Percentiles rank a stretch among this genome's conserved stretches.
phyloP scores from a whole-genome alignment of 495 filamentous ascomycete genomes.

The Annulohypoxylon moriforme region DNA sequence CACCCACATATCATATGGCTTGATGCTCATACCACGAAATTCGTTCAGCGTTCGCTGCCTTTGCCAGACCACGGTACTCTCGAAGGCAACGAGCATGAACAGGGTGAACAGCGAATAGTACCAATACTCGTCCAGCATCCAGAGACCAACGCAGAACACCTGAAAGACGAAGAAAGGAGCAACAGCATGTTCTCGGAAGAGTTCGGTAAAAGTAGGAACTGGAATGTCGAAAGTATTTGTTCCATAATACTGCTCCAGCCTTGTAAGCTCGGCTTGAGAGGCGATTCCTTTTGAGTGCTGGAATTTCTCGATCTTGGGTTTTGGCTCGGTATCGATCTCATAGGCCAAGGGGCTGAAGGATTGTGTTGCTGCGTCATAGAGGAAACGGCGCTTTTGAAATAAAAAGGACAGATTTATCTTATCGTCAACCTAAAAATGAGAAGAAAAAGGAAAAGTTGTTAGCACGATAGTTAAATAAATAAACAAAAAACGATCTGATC shows the following conservation, averaged over 20 bases:
- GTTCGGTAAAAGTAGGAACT: constrained; percentile 91
- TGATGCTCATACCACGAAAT: constrained; percentile 99
- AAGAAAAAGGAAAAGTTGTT: constrained; percentile 2
- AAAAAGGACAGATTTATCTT: constrained; percentile 86
- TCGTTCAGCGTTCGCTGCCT: constrained; percentile 95
- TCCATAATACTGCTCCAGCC: constrained; percentile 91
- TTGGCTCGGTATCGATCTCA: constrained; percentile 84
- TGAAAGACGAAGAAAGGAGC: constrained; percentile 99
- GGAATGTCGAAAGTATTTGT: constrained; percentile 98
- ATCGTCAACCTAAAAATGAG: constrained; percentile 65
- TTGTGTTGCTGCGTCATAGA: constrained; percentile 76
- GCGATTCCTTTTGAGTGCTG: constrained; percentile 80
- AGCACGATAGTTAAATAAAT: too few relatives aligned
- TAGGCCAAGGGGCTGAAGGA: constrained; percentile 85
- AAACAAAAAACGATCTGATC: too few relatives aligned
- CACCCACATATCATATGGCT: constrained; percentile 94
- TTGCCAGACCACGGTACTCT: constrained; percentile 99
- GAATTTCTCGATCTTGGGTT: constrained; percentile 78
- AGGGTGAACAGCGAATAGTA: constrained; percentile 99
- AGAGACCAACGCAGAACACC: constrained; percentile 97
- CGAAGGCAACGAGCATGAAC: constrained; percentile 97
- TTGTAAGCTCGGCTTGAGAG: constrained; percentile 75
- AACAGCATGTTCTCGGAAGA: constrained; percentile 98
- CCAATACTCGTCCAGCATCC: constrained; percentile 99
- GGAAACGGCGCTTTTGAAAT: constrained; percentile 97